Evolutionary conservation across 139 green algal genomes (phyloP), one percentile per base, ranked within the genome.

Genomic region (Zygnema cylindricum): DNA sequence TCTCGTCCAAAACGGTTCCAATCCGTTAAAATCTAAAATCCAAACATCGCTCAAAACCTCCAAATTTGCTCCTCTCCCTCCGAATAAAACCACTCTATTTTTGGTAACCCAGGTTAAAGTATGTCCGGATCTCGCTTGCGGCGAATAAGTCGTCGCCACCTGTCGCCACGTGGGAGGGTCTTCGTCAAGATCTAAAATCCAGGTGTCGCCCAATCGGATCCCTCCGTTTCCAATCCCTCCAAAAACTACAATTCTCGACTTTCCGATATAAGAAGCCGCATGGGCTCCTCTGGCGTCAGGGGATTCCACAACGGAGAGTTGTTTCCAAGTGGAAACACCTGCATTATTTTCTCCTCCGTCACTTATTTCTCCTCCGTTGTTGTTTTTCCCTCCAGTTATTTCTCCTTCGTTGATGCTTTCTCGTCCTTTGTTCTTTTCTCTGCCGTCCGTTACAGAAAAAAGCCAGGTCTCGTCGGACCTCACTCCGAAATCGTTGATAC

Each of bases 21-120:
- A 40, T 63, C 75, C 73, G 33, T 36, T 55, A 1, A 89, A 11
- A 35, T 88, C 63, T 76, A 89, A 55, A 36, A 89, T 11, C 84
- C 84, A 89, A 16, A 88, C 39, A 49, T 89, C 84, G 11, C 40
- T 89, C 75, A 89, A 76, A 73, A 89, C 73, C 25, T 89, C 84
- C 30, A 89, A 2, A 41, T 71, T 88, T 2, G 73, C 36, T 73
- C 73, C 40, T 40, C 84, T 73, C 75, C 84, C 84, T 63, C 84
- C 84, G 35, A 43, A 89, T 7, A 89, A 76, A 2, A 89, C 75
- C n/a, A 89, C 2, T 40, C 35, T 71, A 3, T 49, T 7, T 21
- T 63, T 25, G 2, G 73, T 75, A 35, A 89, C 32, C 84, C 63
- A 87, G 3, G 75, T 89, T 7, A 89, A 3, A 2, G 84, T 84